Evolutionary conservation across 257 asterid species (phyloP).

Genomic region (Sherardia arvensis): DNA sequence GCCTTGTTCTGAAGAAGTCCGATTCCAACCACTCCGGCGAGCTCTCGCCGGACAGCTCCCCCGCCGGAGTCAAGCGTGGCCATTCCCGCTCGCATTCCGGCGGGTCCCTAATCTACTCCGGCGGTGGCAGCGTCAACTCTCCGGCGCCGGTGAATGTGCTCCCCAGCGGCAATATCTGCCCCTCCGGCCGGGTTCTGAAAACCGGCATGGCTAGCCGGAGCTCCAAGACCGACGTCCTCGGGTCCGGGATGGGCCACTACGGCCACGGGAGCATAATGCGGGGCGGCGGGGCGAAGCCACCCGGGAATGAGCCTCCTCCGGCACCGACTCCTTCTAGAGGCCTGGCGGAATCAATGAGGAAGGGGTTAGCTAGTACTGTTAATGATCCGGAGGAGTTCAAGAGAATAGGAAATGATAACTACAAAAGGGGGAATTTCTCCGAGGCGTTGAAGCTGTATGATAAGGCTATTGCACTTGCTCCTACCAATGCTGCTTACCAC

Average conservation of each 20-base stretch:
- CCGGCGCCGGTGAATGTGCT: constrained; percentile 21
- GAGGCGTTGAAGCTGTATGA: constrained; percentile 74
- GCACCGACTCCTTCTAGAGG: constrained; percentile 30
- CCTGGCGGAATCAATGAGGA: constrained; percentile 35
- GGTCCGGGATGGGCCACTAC: constrained; percentile 50
- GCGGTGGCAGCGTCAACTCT: constrained; percentile 38
- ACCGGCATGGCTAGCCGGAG: constrained; percentile 47
- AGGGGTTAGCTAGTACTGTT: constrained; percentile 15
- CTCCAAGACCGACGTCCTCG: constrained; percentile 47
- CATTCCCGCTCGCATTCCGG: constrained; percentile 52
- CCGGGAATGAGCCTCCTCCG: constrained; percentile 13
- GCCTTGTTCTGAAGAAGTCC: constrained; percentile 24
- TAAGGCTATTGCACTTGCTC: constrained; percentile 59
- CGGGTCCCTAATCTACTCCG: constrained; percentile 36
- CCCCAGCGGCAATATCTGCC: constrained; percentile 75
- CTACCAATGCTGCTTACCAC: constrained; percentile 61
- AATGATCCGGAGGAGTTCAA: constrained; percentile 80
- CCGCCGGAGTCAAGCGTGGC: constrained; percentile 26
- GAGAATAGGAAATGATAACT: constrained; percentile 64
- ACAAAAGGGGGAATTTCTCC: constrained; percentile 47
- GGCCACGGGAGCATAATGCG: constrained; percentile 88
- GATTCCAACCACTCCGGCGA: constrained; percentile 65
- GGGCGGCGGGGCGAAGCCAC: constrained; percentile 25
- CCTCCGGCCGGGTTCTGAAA: constrained; percentile 52
- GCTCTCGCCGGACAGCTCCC: constrained; percentile 38